Conservation (phyloP, 2,329 filamentous ascomycete genomes). For the Hirsutella rhossiliensis region DNA sequence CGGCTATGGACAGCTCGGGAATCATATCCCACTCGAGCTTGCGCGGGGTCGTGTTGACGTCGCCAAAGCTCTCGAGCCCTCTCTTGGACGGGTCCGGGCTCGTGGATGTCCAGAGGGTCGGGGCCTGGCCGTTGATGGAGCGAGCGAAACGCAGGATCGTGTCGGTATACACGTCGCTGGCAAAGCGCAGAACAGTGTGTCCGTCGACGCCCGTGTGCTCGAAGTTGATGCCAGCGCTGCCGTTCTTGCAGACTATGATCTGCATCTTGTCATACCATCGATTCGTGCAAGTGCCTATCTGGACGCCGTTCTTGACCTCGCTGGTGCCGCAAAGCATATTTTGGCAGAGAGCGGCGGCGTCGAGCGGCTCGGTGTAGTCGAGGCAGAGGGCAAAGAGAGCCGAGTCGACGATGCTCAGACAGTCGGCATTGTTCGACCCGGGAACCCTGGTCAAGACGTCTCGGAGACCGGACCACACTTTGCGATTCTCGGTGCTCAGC, state of each 20-base stretch:
- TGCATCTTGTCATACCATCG: conserved; percentile 99
- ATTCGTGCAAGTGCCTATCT: conserved; percentile 96
- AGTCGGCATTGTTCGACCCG: conserved; percentile 90
- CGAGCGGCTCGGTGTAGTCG: conserved; percentile 79
- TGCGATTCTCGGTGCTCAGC: conserved; percentile 89
- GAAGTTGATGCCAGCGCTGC: conserved; percentile 97
- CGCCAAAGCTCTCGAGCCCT: conserved; percentile 81
- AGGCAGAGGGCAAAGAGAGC: conserved; percentile 86
- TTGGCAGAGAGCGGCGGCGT: conserved; percentile 75
- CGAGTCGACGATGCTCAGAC: conserved; percentile 87
- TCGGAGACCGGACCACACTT: conserved; percentile 85
- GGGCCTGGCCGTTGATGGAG: conserved; percentile 88
- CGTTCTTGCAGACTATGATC: conserved; percentile 98
- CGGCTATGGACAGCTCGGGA: conserved; percentile 78
- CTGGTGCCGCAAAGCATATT: conserved; percentile 98
- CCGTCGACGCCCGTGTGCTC: conserved; percentile 97
- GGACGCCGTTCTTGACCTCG: conserved; percentile 81
- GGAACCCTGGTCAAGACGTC: conserved; percentile 79
- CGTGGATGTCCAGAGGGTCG: conserved; percentile 78
- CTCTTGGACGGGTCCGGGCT: conserved; percentile 90
- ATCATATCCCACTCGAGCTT: conserved; percentile 98
- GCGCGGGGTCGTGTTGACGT: conserved; percentile 86
- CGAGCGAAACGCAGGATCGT: conserved; percentile 92
- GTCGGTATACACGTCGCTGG: conserved; percentile 93
- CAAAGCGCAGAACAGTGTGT: conserved; percentile 91